A percentile compares a stretch with the other conserved stretches of the same genome.
phyloP scores from a whole-genome alignment of 306 rosid genomes.

The Cyamopsis tetragonoloba region DNA sequence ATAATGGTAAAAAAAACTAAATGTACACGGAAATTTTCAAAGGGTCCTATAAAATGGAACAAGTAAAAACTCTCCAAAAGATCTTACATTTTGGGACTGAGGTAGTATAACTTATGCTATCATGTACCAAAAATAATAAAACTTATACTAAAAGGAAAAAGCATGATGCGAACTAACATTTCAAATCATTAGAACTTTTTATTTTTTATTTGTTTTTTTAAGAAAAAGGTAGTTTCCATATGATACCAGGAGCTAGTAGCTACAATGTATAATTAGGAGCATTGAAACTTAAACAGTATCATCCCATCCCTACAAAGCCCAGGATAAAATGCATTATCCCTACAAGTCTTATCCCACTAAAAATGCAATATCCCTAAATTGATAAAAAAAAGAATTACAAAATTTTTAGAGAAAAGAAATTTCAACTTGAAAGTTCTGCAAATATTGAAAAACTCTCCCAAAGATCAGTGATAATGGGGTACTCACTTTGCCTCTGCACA shows the following conservation, averaged over 20 bases:
- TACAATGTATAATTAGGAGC: background rate
- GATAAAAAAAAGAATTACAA: background rate
- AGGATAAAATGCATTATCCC: too few relatives aligned
- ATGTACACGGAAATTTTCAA: too few relatives aligned
- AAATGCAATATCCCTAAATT: background rate
- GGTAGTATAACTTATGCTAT: too few relatives aligned
- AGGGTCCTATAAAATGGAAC: too few relatives aligned
- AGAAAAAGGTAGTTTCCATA: background rate
- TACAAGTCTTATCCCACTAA: background rate
- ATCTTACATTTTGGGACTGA: too few relatives aligned
- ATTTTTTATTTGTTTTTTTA: too few relatives aligned
- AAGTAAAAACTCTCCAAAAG: too few relatives aligned
- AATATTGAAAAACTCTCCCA: background rate
- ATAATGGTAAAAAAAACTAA: too few relatives aligned
- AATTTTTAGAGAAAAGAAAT: background rate
- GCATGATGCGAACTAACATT: background rate
- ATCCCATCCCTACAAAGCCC: too few relatives aligned
- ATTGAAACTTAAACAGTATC: background rate
- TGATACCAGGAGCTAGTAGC: background rate
- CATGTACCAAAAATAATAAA: too few relatives aligned
- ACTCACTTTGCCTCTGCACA: background rate
- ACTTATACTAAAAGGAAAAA: background rate
- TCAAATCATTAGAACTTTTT: conserved; percentile 5
- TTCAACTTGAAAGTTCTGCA: conserved; percentile 8
- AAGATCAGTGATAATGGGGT: background rate